phyloP scores from a whole-genome alignment of 129 eudicot species.

The Dittrichia graveolens region DNA sequence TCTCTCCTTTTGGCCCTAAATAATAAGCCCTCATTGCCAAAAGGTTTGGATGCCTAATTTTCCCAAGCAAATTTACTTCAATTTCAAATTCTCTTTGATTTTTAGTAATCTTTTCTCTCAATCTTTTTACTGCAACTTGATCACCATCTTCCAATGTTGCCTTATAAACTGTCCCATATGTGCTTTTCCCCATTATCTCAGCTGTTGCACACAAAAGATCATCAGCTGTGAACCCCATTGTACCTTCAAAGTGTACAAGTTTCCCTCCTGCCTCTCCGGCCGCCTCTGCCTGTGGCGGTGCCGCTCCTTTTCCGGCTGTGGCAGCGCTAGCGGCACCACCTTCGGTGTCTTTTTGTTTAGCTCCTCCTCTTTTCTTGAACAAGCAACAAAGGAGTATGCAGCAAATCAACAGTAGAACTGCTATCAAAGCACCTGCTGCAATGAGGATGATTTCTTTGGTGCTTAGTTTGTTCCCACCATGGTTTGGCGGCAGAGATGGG shows the following conservation, averaged over 20 bases:
- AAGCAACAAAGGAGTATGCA: slow-evolving; percentile 65
- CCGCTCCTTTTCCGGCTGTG: slow-evolving; percentile 29
- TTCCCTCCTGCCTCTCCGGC: slow-evolving; percentile 79
- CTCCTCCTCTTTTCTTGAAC: slow-evolving; percentile 46
- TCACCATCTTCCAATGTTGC: slow-evolving; percentile 80
- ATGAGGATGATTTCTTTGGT: slow-evolving; percentile 71
- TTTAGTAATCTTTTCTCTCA: slow-evolving; percentile 76
- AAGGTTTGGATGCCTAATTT: slow-evolving; percentile 76
- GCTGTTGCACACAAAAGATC: slow-evolving; percentile 90
- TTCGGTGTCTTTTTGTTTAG: slow-evolving; percentile 35
- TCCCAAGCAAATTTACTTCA: slow-evolving; percentile 75
- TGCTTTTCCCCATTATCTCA: slow-evolving; percentile 89
- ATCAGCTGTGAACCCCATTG: slow-evolving; percentile 82
- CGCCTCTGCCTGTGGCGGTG: slow-evolving; percentile 53
- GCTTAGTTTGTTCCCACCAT: slow-evolving; percentile 38
- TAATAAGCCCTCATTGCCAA: slow-evolving; percentile 85
- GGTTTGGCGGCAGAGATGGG: slow-evolving; percentile 27
- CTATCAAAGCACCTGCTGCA: slow-evolving; percentile 75
- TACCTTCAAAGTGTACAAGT: slow-evolving; percentile 88
- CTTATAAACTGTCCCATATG: slow-evolving; percentile 90
- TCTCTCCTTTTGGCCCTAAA: slow-evolving; percentile 91
- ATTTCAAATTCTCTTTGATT: slow-evolving; percentile 74
- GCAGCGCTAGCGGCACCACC: slow-evolving; percentile 7
- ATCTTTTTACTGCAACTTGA: slow-evolving; percentile 85
- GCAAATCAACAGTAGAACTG: slow-evolving; percentile 54